Evolutionary conservation across 139 green algal genomes (phyloP).

Genomic region (Zygnema cylindricum): DNA sequence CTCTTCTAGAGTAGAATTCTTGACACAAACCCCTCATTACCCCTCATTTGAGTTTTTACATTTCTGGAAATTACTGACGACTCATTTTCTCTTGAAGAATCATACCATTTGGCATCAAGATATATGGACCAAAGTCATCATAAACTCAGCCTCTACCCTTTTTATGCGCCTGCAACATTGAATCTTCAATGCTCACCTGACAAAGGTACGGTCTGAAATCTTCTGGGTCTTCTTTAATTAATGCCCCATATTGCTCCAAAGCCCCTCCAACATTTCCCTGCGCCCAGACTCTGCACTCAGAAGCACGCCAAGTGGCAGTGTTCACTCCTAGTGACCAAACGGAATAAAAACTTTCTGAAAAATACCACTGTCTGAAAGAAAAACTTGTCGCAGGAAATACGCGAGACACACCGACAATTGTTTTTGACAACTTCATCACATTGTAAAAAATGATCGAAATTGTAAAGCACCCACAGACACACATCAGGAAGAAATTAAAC

Average conservation of each 20-base stretch:
- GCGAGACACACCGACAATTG: neutral
- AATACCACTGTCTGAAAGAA: neutral
- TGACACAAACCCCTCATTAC: too few relatives aligned
- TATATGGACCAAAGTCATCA: too few relatives aligned
- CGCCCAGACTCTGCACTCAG: neutral
- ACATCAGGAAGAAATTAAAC: neutral
- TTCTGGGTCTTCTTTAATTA: conserved; percentile 17
- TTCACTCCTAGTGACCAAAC: neutral
- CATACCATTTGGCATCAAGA: too few relatives aligned
- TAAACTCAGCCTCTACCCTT: too few relatives aligned
- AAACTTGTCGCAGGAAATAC: neutral
- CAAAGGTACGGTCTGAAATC: conserved; percentile 51
- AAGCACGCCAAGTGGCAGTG: neutral
- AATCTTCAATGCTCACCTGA: conserved; percentile 31
- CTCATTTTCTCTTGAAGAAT: too few relatives aligned
- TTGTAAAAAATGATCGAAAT: conserved; percentile 1
- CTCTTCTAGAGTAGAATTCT: too few relatives aligned
- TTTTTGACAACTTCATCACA: neutral
- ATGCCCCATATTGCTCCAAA: conserved; percentile 29
- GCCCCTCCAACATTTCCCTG: conserved; percentile 36
- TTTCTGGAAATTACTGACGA: too few relatives aligned
- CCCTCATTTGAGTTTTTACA: too few relatives aligned
- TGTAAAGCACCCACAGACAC: neutral
- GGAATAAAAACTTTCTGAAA: too few relatives aligned
- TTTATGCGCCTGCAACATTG: too few relatives aligned